These are phyloP conservation scores for Zychaea mexicana DNA, from an alignment of 371 early-diverging fungal species.

Conservation along the genomic window DNA sequence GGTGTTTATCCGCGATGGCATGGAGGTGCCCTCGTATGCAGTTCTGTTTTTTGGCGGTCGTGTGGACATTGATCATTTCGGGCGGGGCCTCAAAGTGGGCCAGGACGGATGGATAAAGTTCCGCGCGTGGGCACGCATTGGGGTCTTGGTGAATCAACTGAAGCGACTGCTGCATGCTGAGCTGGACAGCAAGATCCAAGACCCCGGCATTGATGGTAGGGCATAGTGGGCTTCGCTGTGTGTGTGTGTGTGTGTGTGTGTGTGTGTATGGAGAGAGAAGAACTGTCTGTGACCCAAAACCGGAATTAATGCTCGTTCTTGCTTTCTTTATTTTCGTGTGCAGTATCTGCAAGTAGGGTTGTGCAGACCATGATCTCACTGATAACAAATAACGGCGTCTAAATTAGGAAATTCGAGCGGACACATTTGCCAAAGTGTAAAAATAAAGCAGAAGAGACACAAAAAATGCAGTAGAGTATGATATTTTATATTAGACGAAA, in stretches of 20 bases:
- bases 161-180: slow-evolving; percentile 68
- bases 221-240: slow-evolving; percentile 13
- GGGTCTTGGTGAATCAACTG: slow-evolving; percentile 77
- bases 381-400: slow-evolving; percentile 57
- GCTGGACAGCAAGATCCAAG: slow-evolving; percentile 70
- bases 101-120: slow-evolving; percentile 64
- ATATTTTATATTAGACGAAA: neutral
- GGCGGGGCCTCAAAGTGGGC: slow-evolving; percentile 61
- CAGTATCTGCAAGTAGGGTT: slow-evolving; percentile 52
- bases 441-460: too few relatives aligned
- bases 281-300: neutral
- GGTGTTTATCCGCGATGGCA: slow-evolving; percentile 79
- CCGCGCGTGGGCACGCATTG: slow-evolving; percentile 82
- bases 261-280: neutral
- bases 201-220: slow-evolving; percentile 64
- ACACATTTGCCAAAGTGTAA: neutral
- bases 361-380: slow-evolving; percentile 56
- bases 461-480: slow-evolving; percentile 5
- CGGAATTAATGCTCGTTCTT: slow-evolving; percentile 5
- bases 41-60: slow-evolving; percentile 75
- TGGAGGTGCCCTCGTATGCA: slow-evolving; percentile 65
- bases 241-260: slow-evolving; percentile 41
- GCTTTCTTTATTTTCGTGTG: neutral
- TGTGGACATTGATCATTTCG: slow-evolving; percentile 71
- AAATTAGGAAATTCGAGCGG: slow-evolving; percentile 13